These are phyloP conservation scores for Anthracocystis setariae DNA, from an alignment of 1,284 basidiomycete genomes.

Conservation along the genomic window DNA sequence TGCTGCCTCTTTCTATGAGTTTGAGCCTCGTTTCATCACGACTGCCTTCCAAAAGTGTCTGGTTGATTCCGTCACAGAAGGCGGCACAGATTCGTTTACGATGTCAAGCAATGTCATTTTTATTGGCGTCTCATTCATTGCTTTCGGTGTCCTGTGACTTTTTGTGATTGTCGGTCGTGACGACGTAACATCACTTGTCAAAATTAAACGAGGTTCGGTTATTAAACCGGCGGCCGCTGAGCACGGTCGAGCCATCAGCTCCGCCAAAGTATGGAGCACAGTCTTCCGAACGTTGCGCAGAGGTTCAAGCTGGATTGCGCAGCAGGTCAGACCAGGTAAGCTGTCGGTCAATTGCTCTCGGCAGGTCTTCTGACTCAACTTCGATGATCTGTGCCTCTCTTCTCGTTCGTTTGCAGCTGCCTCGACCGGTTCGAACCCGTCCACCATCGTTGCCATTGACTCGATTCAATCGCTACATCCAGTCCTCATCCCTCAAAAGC, in stretches of 20 bases:
- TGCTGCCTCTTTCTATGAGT: too few species aligned
- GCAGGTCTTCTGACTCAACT: not conserved
- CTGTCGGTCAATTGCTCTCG: not conserved
- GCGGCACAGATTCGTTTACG: not conserved
- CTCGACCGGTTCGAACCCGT: not conserved
- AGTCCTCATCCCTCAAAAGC: not conserved
- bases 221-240: constrained; percentile 1
- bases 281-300: constrained; percentile 2
- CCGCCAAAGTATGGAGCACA: not conserved
- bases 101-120: not conserved
- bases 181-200: not conserved
- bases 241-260: constrained; percentile 2
- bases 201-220: not conserved
- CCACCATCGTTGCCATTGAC: not conserved
- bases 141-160: too few species aligned
- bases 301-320: constrained; percentile 1
- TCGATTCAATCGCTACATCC: not conserved
- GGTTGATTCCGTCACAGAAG: too few species aligned
- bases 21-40: too few species aligned
- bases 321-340: not conserved
- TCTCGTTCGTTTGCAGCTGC: not conserved
- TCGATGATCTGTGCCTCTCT: constrained; percentile 16
- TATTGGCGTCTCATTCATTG: too few species aligned
- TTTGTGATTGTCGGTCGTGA: too few species aligned
- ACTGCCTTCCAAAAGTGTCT: too few species aligned